phyloP scores from a whole-genome alignment of 805 yeast species.

The Metschnikowia matae region DNA sequence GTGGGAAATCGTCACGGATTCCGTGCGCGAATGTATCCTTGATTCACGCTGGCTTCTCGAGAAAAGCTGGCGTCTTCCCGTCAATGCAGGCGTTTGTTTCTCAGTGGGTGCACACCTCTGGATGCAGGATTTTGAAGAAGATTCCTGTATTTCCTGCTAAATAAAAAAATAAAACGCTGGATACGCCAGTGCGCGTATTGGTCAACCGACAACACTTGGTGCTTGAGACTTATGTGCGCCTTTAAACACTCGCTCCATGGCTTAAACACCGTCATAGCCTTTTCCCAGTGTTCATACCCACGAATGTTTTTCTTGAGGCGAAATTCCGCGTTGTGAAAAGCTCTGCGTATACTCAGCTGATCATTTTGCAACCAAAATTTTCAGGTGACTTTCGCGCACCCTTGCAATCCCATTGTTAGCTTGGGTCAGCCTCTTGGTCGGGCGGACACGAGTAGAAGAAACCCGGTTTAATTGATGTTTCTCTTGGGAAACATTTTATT shows the following conservation, averaged over 20 bases:
- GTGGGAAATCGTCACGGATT: background rate
- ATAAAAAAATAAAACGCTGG: background rate
- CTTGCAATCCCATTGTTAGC: background rate
- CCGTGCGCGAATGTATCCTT: background rate
- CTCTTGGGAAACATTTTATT: background rate
- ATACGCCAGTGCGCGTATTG: background rate
- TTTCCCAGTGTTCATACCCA: no score
- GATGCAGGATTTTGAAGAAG: background rate
- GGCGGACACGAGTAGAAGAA: no score
- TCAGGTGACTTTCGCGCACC: background rate
- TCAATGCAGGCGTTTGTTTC: slow-evolving; percentile 1
- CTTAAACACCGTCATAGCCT: background rate
- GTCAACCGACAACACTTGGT: background rate
- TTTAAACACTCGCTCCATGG: background rate
- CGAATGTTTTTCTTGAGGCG: background rate
- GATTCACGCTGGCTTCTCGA: background rate
- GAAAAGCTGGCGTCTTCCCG: background rate
- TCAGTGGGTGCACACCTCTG: background rate
- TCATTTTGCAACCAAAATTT: slow-evolving; percentile 2
- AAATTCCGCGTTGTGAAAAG: background rate
- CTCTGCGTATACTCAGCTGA: background rate
- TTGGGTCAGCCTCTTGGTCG: background rate
- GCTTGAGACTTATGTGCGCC: background rate
- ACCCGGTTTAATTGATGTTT: background rate
- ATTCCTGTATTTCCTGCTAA: background rate